Percentiles rank a stretch among this genome's conserved stretches.
Conservation (phyloP, 768 basidiomycete species). For the Kockovaella imperatae region DNA sequence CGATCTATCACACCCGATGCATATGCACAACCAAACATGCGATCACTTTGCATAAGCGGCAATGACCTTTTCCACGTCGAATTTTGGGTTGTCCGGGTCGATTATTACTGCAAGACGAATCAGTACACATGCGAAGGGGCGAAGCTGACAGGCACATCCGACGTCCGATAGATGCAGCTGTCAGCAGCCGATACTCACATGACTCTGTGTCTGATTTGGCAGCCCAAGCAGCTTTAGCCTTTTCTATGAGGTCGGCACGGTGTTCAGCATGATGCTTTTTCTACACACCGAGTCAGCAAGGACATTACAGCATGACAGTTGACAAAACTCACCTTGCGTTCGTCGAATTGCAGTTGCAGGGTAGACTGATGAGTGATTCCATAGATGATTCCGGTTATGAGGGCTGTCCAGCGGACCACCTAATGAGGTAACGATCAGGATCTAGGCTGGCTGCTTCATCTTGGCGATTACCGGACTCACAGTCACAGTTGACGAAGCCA, state of each 20-base stretch:
- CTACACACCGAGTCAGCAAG: neutral
- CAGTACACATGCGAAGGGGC: neutral
- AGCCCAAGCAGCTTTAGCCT: conserved; percentile 80
- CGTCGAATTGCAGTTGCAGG: conserved; percentile 71
- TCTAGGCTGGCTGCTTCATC: neutral
- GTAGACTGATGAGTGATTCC: conserved; percentile 88
- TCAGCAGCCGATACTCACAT: conserved; percentile 41
- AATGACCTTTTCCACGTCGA: conserved; percentile 84
- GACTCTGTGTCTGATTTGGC: conserved; percentile 50
- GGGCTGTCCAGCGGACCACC: conserved; percentile 92
- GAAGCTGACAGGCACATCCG: neutral
- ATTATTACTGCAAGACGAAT: conserved; percentile 60
- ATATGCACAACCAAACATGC: too few species aligned
- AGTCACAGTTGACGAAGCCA: conserved; percentile 31
- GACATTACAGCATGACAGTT: neutral
- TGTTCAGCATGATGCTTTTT: conserved; percentile 34
- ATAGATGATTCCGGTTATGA: conserved; percentile 77
- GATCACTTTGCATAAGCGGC: too few species aligned
- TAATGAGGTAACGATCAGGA: conserved; percentile 38
- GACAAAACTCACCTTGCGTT: conserved; percentile 56
- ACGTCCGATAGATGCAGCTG: too few species aligned
- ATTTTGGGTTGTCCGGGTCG: conserved; percentile 88
- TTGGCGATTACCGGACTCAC: conserved; percentile 13
- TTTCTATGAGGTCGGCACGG: conserved; percentile 65
- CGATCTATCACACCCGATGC: too few species aligned